Evolutionary conservation across 495 filamentous ascomycete genomes (phyloP), one percentile per base, ranked within the genome.

Genomic region (Recurvomyces mirabilis): DNA sequence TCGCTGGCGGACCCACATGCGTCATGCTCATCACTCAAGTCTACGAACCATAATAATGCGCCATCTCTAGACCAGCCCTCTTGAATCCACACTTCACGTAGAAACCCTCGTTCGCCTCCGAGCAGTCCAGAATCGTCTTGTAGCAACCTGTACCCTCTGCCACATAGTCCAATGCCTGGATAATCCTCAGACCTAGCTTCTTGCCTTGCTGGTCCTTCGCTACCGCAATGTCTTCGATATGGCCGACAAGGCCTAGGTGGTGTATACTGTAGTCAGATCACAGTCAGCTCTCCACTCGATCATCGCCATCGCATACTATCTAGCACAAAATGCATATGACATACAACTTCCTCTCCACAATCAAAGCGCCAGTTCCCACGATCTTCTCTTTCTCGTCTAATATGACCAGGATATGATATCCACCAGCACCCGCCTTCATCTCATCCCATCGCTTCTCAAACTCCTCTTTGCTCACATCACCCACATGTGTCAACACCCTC

Each of bases 61-160:
- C 91, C 91, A 98, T 98, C 65, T 98, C 86, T 40, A 95, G 64
- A 7, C 91, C 91, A 19, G 87, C 93, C 35, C 87, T 70, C 65
- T 85, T 84, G 64, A 93, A 96, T 32, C 89, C 93, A 61, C 91
- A 98, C 74, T 98, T 98, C 53, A 94, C 76, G 62, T 98, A 98
- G 70, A 98, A 98, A 13, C 87, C 91, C 66, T 94, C 87, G 62
- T 98, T 98, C 53, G 82, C 66, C 59, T 85, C 80, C 7, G 75
- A 80, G 60, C 81, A 86, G 50, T 86, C 82, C 21, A 86, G 70
- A 41, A 86, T 85, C 20, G 68, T 74, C 77, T 94, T 95, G 64
- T 94, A 95, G 66, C 86, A 93, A 19, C 86, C 87, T 38, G 86
- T 80, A 54, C 84, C 73, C 55, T 80, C 74, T 43, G 85, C 85